These are phyloP conservation scores for Bombardia bombarda DNA, from an alignment of 495 filamentous ascomycete genomes.

Conservation along the genomic window DNA sequence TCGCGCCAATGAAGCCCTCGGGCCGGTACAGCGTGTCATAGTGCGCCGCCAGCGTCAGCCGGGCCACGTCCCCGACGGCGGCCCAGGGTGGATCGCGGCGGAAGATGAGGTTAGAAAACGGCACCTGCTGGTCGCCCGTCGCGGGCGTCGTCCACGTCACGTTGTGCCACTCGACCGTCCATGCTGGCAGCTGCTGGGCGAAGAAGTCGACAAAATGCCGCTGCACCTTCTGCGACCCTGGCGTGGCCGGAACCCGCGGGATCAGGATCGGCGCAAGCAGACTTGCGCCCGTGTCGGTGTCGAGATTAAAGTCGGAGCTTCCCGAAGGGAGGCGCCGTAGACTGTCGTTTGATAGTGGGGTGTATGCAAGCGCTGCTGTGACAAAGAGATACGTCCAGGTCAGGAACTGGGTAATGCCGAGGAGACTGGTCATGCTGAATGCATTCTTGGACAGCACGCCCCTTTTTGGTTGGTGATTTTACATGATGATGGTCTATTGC, in stretches of 20 bases:
- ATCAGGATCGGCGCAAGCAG: conserved; percentile 86
- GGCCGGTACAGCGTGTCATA: conserved; percentile 84
- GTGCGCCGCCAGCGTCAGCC: conserved; percentile 85
- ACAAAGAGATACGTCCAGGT: no score
- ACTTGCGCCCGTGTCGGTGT: conserved; percentile 63
- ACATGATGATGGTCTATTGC: no score
- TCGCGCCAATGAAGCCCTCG: conserved; percentile 85
- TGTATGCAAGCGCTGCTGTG: conserved; percentile 50
- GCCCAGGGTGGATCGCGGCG: conserved; percentile 86
- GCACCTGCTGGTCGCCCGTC: conserved; percentile 58
- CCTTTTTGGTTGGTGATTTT: no score
- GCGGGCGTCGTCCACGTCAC: conserved; percentile 73
- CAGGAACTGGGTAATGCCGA: no score
- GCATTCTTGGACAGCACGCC: no score
- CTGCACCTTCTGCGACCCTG: conserved; percentile 64
- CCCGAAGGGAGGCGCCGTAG: conserved; percentile 60
- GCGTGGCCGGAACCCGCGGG: conserved; percentile 81
- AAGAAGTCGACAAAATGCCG: conserved; percentile 83
- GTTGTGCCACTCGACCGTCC: conserved; percentile 79
- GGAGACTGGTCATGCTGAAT: no score
- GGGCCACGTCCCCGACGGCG: conserved; percentile 59
- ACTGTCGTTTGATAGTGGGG: conserved; percentile 62
- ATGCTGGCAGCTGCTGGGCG: conserved; percentile 58
- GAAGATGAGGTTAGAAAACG: conserved; percentile 80
- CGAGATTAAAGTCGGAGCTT: conserved; percentile 68